Evolutionary conservation across 108 stramenopile genomes (phyloP).

Genomic region (Skeletonema potamos): DNA sequence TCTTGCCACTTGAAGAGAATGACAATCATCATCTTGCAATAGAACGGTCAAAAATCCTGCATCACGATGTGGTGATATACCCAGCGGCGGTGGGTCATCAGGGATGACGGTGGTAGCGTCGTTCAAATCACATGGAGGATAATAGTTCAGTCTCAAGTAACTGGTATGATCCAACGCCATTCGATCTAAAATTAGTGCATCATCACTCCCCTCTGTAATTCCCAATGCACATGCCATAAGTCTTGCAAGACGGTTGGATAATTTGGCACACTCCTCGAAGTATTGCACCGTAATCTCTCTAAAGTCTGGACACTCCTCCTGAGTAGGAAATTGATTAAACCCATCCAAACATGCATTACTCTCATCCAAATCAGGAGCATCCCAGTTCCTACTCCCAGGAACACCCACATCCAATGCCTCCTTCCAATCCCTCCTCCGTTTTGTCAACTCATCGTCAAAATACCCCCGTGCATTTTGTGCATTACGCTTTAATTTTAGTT

Average conservation of each 20-base stretch:
- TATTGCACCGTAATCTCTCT: conserved; percentile 60
- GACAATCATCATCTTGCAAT: conserved; percentile 82
- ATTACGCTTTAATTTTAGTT: conserved; percentile 69
- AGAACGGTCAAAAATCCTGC: conserved; percentile 91
- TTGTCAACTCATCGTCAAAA: conserved; percentile 94
- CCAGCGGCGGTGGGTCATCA: conserved; percentile 17
- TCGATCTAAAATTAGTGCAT: conserved; percentile 43
- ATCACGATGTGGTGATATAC: conserved; percentile 89
- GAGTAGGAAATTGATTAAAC: conserved; percentile 79
- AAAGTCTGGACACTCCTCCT: conserved; percentile 60
- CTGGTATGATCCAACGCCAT: conserved; percentile 70
- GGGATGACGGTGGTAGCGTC: not conserved
- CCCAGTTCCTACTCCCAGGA: conserved; percentile 70
- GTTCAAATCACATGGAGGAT: conserved; percentile 59
- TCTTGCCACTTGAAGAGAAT: conserved; percentile 74
- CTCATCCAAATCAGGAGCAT: conserved; percentile 48
- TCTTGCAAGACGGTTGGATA: conserved; percentile 63
- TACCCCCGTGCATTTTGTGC: conserved; percentile 82
- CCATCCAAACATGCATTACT: conserved; percentile 85
- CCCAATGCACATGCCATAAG: conserved; percentile 69
- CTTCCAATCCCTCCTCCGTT: conserved; percentile 90
- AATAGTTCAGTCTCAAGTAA: conserved; percentile 87
- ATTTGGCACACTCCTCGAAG: conserved; percentile 64
- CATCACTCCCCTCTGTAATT: conserved; percentile 16
- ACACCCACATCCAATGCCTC: conserved; percentile 85